phyloP scores from a whole-genome alignment of 768 basidiomycete species.

The Paxillus rubicundulus region DNA sequence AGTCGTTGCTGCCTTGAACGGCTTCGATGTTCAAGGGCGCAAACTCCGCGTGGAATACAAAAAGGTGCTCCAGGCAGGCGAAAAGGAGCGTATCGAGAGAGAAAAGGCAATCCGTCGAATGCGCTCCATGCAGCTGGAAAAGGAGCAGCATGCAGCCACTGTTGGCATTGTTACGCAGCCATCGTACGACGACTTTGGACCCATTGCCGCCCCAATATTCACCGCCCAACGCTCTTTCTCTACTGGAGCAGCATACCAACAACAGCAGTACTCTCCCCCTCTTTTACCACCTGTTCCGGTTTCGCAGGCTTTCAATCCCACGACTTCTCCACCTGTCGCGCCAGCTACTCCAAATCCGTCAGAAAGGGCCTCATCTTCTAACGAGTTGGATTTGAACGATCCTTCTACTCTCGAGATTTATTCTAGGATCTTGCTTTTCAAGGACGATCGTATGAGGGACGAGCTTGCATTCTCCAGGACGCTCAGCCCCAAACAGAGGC shows the following conservation, averaged over 20 bases:
- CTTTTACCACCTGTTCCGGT: constrained; percentile 38
- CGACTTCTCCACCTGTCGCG: constrained; percentile 51
- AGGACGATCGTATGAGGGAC: constrained; percentile 95
- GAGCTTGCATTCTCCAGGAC: constrained; percentile 95
- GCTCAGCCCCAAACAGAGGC: constrained; percentile 78
- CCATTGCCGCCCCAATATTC: constrained; percentile 53
- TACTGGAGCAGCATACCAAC: constrained; percentile 55
- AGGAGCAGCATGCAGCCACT: constrained; percentile 52
- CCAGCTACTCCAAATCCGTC: constrained; percentile 61
- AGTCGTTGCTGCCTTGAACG: constrained; percentile 93
- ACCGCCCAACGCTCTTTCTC: constrained; percentile 76
- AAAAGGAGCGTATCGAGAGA: constrained; percentile 97
- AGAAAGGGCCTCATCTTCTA: constrained; percentile 56
- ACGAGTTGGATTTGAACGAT: constrained; percentile 93
- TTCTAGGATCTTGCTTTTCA: constrained; percentile 93
- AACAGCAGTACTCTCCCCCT: constrained; percentile 68
- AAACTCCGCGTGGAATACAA: constrained; percentile 99
- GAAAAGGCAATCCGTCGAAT: constrained; percentile 98
- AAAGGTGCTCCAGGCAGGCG: constrained; percentile 97
- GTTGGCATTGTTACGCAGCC: constrained; percentile 30
- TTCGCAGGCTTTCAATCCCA: constrained; percentile 41
- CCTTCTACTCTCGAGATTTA: constrained; percentile 96
- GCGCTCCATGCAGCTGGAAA: constrained; percentile 95
- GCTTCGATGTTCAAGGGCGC: constrained; percentile 93
- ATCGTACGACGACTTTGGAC: constrained; percentile 74